Evolutionary conservation across 2,329 filamentous ascomycete genomes (phyloP).

Genomic region (Colletotrichum sp.): DNA sequence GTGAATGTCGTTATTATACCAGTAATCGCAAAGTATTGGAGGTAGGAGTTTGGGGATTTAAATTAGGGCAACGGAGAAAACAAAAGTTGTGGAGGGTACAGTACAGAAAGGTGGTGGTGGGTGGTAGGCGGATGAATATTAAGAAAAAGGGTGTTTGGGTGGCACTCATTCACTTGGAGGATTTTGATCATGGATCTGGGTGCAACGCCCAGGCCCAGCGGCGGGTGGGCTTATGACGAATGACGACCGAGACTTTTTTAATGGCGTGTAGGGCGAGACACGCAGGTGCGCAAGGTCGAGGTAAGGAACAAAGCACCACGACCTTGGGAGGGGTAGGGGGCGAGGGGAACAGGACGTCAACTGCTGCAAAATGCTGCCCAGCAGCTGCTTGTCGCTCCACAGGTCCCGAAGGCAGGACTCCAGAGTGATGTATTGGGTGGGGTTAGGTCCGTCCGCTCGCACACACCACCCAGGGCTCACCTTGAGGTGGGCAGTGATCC

Average conservation of each 20-base stretch:
- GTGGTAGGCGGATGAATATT: neutral
- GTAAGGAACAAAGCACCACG: neutral
- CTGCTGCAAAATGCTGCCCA: neutral
- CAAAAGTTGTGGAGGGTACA: conserved; percentile 14
- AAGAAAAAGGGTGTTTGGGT: neutral
- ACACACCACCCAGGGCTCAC: neutral
- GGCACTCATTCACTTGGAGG: conserved; percentile 1
- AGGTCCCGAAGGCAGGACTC: conserved; percentile 1
- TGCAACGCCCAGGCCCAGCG: neutral
- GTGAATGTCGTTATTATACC: neutral
- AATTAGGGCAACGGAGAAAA: conserved; percentile 6
- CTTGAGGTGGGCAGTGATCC: neutral
- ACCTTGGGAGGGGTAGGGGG: neutral
- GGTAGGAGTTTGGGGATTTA: conserved; percentile 10
- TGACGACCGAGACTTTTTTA: conserved; percentile 21
- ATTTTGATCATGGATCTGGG: conserved; percentile 2
- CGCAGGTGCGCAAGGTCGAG: conserved; percentile 4
- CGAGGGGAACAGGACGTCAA: neutral
- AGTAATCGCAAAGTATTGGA: neutral
- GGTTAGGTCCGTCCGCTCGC: conserved; percentile 11
- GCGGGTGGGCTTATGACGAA: conserved; percentile 10
- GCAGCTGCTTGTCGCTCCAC: conserved; percentile 1
- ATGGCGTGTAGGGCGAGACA: conserved; percentile 13
- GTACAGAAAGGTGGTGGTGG: neutral
- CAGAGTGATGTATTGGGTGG: conserved; percentile 21